Percentiles rank a stretch among this genome's conserved stretches.
Evolutionary conservation across 2,329 filamentous ascomycete species (phyloP).

Genomic region (Colletotrichum kahawae): DNA sequence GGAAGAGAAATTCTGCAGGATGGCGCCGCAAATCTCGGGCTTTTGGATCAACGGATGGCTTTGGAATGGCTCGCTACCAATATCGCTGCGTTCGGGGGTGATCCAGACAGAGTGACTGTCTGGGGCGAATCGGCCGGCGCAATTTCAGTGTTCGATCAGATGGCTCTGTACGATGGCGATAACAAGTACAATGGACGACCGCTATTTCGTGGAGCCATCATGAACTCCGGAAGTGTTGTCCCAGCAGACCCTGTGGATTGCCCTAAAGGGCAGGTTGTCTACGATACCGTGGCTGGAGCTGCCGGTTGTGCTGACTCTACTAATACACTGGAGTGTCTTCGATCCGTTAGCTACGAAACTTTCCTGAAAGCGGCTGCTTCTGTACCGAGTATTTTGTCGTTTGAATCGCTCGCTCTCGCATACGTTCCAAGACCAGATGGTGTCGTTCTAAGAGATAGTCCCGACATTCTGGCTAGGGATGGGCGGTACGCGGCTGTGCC

Average conservation of each 20-base stretch:
- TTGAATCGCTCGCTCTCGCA: constrained; percentile 71
- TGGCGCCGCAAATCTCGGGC: constrained; percentile 72
- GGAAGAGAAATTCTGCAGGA: constrained; percentile 72
- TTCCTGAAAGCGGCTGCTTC: constrained; percentile 72
- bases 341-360: constrained; percentile 60
- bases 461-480: constrained; percentile 58
- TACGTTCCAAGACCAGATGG: constrained; percentile 80
- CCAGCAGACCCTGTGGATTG: constrained; percentile 70
- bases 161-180: constrained; percentile 75
- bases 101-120: constrained; percentile 78
- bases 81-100: constrained; percentile 78
- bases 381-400: constrained; percentile 71
- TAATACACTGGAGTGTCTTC: constrained; percentile 71
- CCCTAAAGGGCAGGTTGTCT: constrained; percentile 68
- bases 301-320: constrained; percentile 64
- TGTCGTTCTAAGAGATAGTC: constrained; percentile 62
- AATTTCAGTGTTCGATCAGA: constrained; percentile 79
- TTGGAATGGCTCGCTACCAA: constrained; percentile 81
- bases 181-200: constrained; percentile 75
- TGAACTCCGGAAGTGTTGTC: constrained; percentile 72
- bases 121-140: constrained; percentile 77
- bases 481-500: constrained; percentile 57
- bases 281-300: constrained; percentile 63
- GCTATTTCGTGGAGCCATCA: constrained; percentile 78
- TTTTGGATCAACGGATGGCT: constrained; percentile 74